Evolutionary conservation across 2,329 filamentous ascomycete genomes (phyloP), one percentile per base, ranked within the genome.

Genomic region (Apiospora rasikravindrae): DNA sequence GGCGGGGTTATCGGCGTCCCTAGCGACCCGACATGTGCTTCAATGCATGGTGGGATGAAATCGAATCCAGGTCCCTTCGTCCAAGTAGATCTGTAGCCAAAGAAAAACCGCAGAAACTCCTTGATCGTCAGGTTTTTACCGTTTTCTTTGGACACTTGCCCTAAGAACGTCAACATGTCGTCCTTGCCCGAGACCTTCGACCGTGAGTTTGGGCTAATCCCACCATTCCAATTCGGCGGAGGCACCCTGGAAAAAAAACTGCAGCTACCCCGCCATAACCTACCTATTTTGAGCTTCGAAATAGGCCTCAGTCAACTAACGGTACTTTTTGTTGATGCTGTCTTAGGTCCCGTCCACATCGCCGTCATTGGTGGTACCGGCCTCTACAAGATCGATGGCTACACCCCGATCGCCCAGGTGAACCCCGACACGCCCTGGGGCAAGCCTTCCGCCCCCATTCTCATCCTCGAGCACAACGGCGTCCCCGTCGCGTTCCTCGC

Each of bases 361-460:
- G 96, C 93, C 81, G 93, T 97, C 71, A 95, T 98, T 77, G 95
- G 95, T 82, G 96, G 96, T 78, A 99, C 96, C 51, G 96, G 96
- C 71, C 92, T 99, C 74, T 91, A 93, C 82, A 91, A 94, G 77
- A 92, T 99, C 76, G 92, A 94, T 40, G 92, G 93, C 83, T 98
- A 96, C 87, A 92, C 90, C 26, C 93, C 94, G 79, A 92, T 97
- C 74, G 95, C 96, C 37, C 89, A 89, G 40, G 86, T 99, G 77
- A 91, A 91, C 77, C 87, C 94, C 71, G 83, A 86, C 51, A 99
- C 96, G 13, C 96, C 96, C 44, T 99, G 96, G 96, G 96, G 96
- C 78, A 82, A 86, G 70, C 94, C 96, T 3, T 90, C 90, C 14
- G 87, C 90, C 33, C 89, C 90, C 29, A 96, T 99, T 84, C 90